phyloP scores from a whole-genome alignment of 75 land plant species.

The Cryptomeria japonica region DNA sequence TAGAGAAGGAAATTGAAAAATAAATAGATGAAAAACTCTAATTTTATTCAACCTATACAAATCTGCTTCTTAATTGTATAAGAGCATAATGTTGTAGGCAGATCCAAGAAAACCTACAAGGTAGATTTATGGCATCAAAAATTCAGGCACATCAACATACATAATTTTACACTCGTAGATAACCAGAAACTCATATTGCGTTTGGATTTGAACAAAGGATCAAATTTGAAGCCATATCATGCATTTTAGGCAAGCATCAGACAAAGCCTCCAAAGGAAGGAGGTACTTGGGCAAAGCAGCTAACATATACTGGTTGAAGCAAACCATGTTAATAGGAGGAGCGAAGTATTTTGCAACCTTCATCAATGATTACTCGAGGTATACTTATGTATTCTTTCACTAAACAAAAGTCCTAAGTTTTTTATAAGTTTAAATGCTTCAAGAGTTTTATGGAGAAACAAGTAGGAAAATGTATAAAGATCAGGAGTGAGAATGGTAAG shows the following conservation, averaged over 20 bases:
- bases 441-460: neutral
- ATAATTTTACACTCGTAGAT: neutral
- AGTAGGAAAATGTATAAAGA: neutral
- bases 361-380: neutral
- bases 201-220: no score
- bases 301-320: neutral
- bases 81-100: neutral
- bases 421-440: neutral
- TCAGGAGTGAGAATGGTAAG: neutral
- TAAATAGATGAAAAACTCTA: no score
- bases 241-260: no score
- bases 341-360: neutral
- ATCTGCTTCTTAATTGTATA: neutral
- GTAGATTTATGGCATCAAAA: neutral
- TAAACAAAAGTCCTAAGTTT: neutral
- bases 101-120: neutral
- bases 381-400: neutral
- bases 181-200: neutral
- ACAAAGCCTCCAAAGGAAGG: no score
- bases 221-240: no score
- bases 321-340: neutral
- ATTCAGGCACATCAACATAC: neutral
- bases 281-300: neutral
- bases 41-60: neutral
- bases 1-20: no score